These are phyloP conservation scores for Hebeloma cylindrosporum DNA, from an alignment of 768 basidiomycete genomes.

Conservation along the genomic window DNA sequence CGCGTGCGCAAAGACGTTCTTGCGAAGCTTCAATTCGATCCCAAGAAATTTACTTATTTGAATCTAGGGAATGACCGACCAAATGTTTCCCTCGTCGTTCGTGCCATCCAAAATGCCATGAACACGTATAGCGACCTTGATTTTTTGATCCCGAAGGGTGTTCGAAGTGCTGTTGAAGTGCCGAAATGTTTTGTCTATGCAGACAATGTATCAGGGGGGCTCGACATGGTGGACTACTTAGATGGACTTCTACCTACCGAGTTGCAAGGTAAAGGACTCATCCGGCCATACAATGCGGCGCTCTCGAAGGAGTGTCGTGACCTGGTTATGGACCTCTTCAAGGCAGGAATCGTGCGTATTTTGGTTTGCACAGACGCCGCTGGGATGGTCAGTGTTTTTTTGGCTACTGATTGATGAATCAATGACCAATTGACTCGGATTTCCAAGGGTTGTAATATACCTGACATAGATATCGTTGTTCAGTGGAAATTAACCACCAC, in stretches of 20 bases:
- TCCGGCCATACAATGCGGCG: conserved; percentile 29
- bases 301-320: conserved; percentile 20
- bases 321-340: conserved; percentile 27
- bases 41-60: conserved; percentile 16
- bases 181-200: conserved; percentile 30
- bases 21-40: conserved; percentile 25
- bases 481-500: conserved; percentile 36
- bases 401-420: neutral
- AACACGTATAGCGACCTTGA: conserved; percentile 33
- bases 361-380: conserved; percentile 38
- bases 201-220: conserved; percentile 26
- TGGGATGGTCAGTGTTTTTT: conserved; percentile 29
- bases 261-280: conserved; percentile 16
- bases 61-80: conserved; percentile 34
- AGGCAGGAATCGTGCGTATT: conserved; percentile 23
- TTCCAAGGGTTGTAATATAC: conserved; percentile 34
- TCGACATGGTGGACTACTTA: conserved; percentile 27
- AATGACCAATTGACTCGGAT: neutral
- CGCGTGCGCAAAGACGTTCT: conserved; percentile 28
- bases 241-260: conserved; percentile 8
- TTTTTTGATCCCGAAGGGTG: conserved; percentile 26
- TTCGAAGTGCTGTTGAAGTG: conserved; percentile 18
- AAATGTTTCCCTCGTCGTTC: conserved; percentile 35
- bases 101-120: conserved; percentile 32
- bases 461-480: conserved; percentile 35